A percentile compares a stretch with the other conserved stretches of the same genome.
Conservation (phyloP, 306 rosid genomes). For the Vicia villosa region DNA sequence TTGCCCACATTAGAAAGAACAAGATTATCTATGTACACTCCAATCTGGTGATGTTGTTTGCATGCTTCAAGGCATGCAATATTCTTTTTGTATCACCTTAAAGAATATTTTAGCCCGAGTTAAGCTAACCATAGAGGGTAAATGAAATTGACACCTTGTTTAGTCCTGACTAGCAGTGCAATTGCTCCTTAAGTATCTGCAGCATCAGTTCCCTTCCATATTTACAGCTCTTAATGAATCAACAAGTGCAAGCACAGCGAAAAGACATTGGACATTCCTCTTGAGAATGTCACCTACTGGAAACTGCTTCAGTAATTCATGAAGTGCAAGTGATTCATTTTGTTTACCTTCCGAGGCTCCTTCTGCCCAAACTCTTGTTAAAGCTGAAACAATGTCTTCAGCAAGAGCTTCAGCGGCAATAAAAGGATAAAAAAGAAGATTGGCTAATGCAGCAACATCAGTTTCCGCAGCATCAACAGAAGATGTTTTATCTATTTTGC, state of each 20-base stretch:
- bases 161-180: constrained; percentile 73
- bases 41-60: constrained; percentile 76
- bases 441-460: constrained; percentile 81
- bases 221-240: constrained; percentile 66
- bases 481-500: too few relatives aligned
- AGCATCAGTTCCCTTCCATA: constrained; percentile 64
- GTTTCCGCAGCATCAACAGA: too few relatives aligned
- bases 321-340: constrained; percentile 87
- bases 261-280: constrained; percentile 72
- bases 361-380: constrained; percentile 77
- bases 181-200: constrained; percentile 77
- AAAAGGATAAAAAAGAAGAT: constrained; percentile 79
- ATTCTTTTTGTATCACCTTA: constrained; percentile 62
- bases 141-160: constrained; percentile 58
- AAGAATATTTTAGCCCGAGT: constrained; percentile 52
- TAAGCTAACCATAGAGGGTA: constrained; percentile 67
- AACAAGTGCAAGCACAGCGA: constrained; percentile 74
- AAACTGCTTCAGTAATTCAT: constrained; percentile 84
- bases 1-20: constrained; percentile 59
- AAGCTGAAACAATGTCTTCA: constrained; percentile 82
- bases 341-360: constrained; percentile 80
- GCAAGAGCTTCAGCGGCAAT: constrained; percentile 80
- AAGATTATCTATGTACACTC: constrained; percentile 75
- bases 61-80: constrained; percentile 86
- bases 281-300: constrained; percentile 68